Base-by-base conservation (phyloP, 1,284 basidiomycete genomes). In the Thecaphora thlaspeos region DNA sequence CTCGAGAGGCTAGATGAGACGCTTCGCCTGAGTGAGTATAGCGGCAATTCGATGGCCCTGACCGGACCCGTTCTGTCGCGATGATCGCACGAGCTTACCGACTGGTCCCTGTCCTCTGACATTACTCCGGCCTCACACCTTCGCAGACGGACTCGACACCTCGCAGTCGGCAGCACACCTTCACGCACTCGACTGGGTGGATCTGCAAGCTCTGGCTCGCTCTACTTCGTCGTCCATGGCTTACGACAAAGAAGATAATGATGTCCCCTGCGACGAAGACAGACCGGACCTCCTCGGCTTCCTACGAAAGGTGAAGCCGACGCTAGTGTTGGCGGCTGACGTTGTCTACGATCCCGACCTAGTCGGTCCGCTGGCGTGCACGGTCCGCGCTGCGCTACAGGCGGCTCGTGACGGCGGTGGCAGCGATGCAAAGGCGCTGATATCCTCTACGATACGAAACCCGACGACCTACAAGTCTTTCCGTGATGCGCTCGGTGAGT, bases 271-370 rank as follows among this genome's bases (percentile, higher is more conserved):
- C 37, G 37, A 38, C 42, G 26, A 44, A 15, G 28, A 26, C 38
- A 15, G 21, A 17, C 23, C 11, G 17, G 15, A 17, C 32, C 17
- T 36, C 43, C n/a, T 60, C 51, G 43, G 42, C 26, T 61, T 65
- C n/a, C 51, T 65, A 18, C 42, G 46, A 19, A 41, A 51, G n/a
- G 48, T 50, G 24, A 50, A 36, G 32, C 65, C 65, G 11, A 63
- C 51, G 15, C 51, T 63, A 36, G 43, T 63, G 38, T 57, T 68
- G 3, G 65, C 65, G 10, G 61, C 65, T 41, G 65, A 68, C 44
- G 65, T 68, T 1, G 65, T 63, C 34, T 68, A 63, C 39, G 65
- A 68, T 34, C 65, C 65, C 28, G 51, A 52, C 47, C 57, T 68
- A 26, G 48, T 60, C 40, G 54, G 46, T 32, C 59, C 65, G 2